Percentiles rank a stretch among this genome's conserved stretches.
Evolutionary conservation across 2,329 filamentous ascomycete species (phyloP).

Genomic region (Paraphaeosphaeria sporulosa): DNA sequence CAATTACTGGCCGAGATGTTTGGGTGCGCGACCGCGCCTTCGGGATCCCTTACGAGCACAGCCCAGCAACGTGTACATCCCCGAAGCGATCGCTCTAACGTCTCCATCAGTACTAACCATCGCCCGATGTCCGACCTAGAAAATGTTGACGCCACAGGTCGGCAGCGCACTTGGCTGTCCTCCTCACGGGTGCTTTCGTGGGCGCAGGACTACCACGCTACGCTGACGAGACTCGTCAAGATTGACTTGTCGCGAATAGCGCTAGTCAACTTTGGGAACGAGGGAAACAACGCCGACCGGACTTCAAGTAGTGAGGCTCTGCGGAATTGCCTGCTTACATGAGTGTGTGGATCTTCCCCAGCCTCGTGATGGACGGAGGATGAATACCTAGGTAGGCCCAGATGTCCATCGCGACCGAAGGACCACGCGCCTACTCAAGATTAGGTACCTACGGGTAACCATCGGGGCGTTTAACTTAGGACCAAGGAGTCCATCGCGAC

Average conservation of each 20-base stretch:
- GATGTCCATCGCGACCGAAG: background rate
- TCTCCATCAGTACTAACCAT: conserved; percentile 2
- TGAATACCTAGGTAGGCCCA: background rate
- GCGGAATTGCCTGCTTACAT: background rate
- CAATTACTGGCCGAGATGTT: background rate
- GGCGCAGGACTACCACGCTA: background rate
- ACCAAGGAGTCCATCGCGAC: too few species aligned
- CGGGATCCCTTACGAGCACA: conserved; percentile 10
- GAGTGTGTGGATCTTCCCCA: background rate
- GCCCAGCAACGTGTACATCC: conserved; percentile 7
- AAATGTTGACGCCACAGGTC: background rate
- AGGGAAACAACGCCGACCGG: background rate
- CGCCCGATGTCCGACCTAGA: conserved; percentile 8
- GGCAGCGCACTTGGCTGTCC: background rate
- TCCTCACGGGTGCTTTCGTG: background rate
- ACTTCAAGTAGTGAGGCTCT: background rate
- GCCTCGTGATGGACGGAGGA: background rate
- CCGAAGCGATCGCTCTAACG: conserved; percentile 9
- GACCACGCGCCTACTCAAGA: background rate
- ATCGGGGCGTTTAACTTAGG: too few species aligned
- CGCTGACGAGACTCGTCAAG: background rate
- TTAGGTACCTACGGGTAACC: too few species aligned
- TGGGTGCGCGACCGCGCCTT: background rate
- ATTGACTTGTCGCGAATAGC: background rate
- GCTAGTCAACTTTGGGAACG: background rate